A percentile compares a stretch with the other conserved stretches of the same genome.
Evolutionary conservation across 1,284 basidiomycete species (phyloP).

Genomic region (Fomes fomentarius): DNA sequence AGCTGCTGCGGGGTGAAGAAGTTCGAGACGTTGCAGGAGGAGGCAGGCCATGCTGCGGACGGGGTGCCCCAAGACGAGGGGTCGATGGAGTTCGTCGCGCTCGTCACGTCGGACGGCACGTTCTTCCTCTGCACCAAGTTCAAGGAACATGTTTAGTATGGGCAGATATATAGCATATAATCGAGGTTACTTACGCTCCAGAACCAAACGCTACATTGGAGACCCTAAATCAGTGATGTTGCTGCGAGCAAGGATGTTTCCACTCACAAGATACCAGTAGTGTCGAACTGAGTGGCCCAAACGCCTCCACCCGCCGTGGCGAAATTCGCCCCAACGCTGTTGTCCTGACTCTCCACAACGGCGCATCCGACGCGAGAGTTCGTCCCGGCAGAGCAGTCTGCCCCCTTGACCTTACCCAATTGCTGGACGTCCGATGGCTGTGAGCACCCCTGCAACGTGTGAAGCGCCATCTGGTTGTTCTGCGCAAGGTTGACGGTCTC

Average conservation of each 20-base stretch:
- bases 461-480: slow-evolving; percentile 65
- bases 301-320: slow-evolving; percentile 71
- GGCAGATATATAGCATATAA: no score
- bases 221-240: slow-evolving; percentile 2
- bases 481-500: slow-evolving; percentile 47
- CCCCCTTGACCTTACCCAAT: slow-evolving; percentile 28
- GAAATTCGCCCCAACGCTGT: slow-evolving; percentile 64
- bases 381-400: slow-evolving; percentile 49
- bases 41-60: slow-evolving; percentile 52
- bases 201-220: slow-evolving; percentile 64
- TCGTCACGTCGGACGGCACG: slow-evolving; percentile 44
- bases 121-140: slow-evolving; percentile 38
- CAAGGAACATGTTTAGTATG: slow-evolving; percentile 1
- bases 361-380: slow-evolving; percentile 54
- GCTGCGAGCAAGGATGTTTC: background rate
- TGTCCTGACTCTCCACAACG: slow-evolving; percentile 56
- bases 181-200: slow-evolving; percentile 60
- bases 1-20: slow-evolving; percentile 57
- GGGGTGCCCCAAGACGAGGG: slow-evolving; percentile 55
- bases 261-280: slow-evolving; percentile 60
- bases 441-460: slow-evolving; percentile 44
- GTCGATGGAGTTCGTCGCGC: slow-evolving; percentile 30
- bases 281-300: slow-evolving; percentile 70
- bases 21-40: slow-evolving; percentile 46
- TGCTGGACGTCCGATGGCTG: slow-evolving; percentile 31